These are phyloP conservation scores for Chytridiales sp. DNA, from an alignment of 371 early-diverging fungal genomes.

Conservation along the genomic window DNA sequence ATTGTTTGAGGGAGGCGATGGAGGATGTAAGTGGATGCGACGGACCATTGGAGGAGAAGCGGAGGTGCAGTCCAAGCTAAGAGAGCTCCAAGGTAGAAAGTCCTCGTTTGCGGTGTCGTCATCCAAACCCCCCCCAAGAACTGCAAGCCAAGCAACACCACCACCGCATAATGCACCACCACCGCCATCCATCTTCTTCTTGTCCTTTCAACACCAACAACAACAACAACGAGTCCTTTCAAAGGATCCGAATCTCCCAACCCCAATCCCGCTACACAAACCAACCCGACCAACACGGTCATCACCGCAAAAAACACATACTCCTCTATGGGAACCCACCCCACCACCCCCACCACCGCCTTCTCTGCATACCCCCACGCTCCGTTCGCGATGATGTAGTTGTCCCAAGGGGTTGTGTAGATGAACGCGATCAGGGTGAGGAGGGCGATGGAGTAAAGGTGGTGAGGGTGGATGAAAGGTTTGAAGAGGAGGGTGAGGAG, in stretches of 20 bases:
- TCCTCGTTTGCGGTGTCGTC: conserved; percentile 41
- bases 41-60: conserved; percentile 55
- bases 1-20: too few species aligned
- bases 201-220: too few species aligned
- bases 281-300: conserved; percentile 53
- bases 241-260: too few species aligned
- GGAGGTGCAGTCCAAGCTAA: conserved; percentile 57
- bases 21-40: too few species aligned
- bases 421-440: conserved; percentile 47
- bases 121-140: neutral
- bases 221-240: too few species aligned
- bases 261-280: conserved; percentile 18
- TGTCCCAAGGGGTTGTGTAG: conserved; percentile 67
- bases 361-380: conserved; percentile 50
- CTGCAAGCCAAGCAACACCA: too few species aligned
- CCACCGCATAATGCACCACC: too few species aligned
- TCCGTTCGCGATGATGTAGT: conserved; percentile 51
- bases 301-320: conserved; percentile 67
- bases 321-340: conserved; percentile 63
- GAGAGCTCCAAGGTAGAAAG: conserved; percentile 60
- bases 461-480: conserved; percentile 39
- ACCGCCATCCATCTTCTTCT: too few species aligned
- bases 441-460: conserved; percentile 49
- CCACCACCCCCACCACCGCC: conserved; percentile 56
- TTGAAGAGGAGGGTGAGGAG: conserved; percentile 37